Evolutionary conservation across 208 protist genomes (phyloP).

Genomic region (Trypanosoma mega): DNA sequence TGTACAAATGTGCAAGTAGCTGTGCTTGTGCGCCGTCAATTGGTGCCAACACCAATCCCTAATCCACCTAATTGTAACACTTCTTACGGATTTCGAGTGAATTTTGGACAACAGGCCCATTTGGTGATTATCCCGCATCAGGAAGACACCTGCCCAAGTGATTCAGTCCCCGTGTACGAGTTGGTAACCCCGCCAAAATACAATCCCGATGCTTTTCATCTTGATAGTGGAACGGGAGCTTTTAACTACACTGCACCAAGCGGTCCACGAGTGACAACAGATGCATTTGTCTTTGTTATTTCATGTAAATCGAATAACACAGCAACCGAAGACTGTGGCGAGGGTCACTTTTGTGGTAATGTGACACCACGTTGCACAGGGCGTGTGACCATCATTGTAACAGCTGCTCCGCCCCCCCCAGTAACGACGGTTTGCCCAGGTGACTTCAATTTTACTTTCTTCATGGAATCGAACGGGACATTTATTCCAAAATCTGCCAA

Average conservation of each 20-base stretch:
- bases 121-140: slow-evolving; percentile 19
- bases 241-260: slow-evolving; percentile 31
- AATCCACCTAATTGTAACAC: slow-evolving; percentile 18
- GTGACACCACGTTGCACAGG: slow-evolving; percentile 21
- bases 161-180: slow-evolving; percentile 7
- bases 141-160: slow-evolving; percentile 28
- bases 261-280: slow-evolving; percentile 16
- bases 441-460: slow-evolving; percentile 17
- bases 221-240: slow-evolving; percentile 16
- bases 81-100: slow-evolving; percentile 18
- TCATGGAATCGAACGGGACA: neutral
- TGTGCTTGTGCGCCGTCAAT: slow-evolving; percentile 17
- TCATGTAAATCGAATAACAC: slow-evolving; percentile 19
- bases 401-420: slow-evolving; percentile 3
- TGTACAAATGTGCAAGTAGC: slow-evolving; percentile 40
- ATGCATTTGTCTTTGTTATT: slow-evolving; percentile 33
- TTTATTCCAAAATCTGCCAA: slow-evolving; percentile 1
- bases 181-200: slow-evolving; percentile 22
- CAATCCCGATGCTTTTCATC: slow-evolving; percentile 24
- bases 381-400: slow-evolving; percentile 23
- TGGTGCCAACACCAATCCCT: slow-evolving; percentile 1
- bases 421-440: slow-evolving; percentile 11
- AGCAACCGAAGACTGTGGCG: no score
- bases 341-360: no score
- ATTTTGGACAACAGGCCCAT: slow-evolving; percentile 20